A percentile compares a stretch with the other conserved stretches of the same genome.
Conservation (phyloP, 2,329 filamentous ascomycete genomes). For the Teratosphaeria gauchensis region DNA sequence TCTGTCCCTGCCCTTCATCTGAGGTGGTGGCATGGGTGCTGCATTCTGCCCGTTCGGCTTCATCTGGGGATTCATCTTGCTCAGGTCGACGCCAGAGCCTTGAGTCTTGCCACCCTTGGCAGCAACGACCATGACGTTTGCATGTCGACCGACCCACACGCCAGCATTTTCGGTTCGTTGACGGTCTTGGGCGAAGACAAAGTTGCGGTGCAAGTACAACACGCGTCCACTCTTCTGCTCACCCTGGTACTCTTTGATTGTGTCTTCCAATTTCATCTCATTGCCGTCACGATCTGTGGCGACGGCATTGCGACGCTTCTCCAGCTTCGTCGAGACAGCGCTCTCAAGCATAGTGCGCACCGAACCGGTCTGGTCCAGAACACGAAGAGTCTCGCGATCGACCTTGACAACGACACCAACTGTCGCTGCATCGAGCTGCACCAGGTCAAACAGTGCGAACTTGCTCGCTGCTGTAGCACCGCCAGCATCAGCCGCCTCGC, state of each 20-base stretch:
- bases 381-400: conserved; percentile 80
- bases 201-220: conserved; percentile 88
- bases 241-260: conserved; percentile 80
- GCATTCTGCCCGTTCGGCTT: conserved; percentile 48
- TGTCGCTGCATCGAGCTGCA: conserved; percentile 85
- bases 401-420: conserved; percentile 92
- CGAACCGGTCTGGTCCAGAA: conserved; percentile 84
- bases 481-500: conserved; percentile 85
- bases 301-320: conserved; percentile 71
- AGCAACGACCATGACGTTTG: conserved; percentile 81
- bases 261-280: conserved; percentile 85
- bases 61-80: conserved; percentile 84
- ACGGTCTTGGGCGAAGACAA: conserved; percentile 79
- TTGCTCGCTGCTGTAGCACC: conserved; percentile 77
- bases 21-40: conserved; percentile 55
- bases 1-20: conserved; percentile 66
- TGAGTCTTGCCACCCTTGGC: conserved; percentile 75
- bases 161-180: conserved; percentile 77
- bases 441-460: conserved; percentile 84
- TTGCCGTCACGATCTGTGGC: conserved; percentile 88
- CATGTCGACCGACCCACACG: conserved; percentile 78
- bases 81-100: conserved; percentile 66
- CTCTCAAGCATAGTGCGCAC: conserved; percentile 76
- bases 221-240: conserved; percentile 82
- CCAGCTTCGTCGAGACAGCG: conserved; percentile 82